Conservation (phyloP, 2,329 filamentous ascomycete genomes). For the Apiospora pterosperma region DNA sequence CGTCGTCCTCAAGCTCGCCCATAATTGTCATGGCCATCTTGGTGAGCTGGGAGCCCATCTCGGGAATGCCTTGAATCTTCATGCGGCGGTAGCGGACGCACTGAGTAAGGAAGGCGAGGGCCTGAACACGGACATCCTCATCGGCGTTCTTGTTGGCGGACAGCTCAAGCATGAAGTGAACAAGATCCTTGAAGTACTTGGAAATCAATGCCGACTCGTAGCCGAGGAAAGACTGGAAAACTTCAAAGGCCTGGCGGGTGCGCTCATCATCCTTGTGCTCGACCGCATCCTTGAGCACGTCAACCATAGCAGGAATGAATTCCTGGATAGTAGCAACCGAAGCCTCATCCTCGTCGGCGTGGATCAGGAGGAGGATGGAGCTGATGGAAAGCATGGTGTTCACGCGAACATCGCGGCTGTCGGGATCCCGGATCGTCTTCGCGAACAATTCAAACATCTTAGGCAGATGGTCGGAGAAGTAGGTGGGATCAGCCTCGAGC, state of each 20-base stretch:
- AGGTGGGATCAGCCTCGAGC: conserved; percentile 80
- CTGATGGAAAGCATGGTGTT: conserved; percentile 92
- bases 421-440: conserved; percentile 83
- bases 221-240: conserved; percentile 91
- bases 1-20: conserved; percentile 79
- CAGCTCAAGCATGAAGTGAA: conserved; percentile 92
- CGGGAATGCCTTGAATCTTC: conserved; percentile 86
- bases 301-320: conserved; percentile 83
- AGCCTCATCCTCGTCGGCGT: conserved; percentile 78
- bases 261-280: conserved; percentile 80
- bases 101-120: conserved; percentile 91
- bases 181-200: conserved; percentile 82
- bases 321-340: conserved; percentile 73
- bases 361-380: conserved; percentile 80
- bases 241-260: conserved; percentile 87
- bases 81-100: conserved; percentile 88
- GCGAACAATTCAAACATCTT: conserved; percentile 81
- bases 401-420: conserved; percentile 88
- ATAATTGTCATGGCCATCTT: conserved; percentile 84
- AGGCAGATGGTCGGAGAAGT: conserved; percentile 76
- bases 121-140: conserved; percentile 84
- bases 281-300: conserved; percentile 81
- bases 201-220: conserved; percentile 84
- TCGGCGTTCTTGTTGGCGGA: conserved; percentile 72
- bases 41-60: conserved; percentile 82